Evolutionary conservation across 108 stramenopile species (phyloP), one percentile per base, ranked within the genome.

Genomic region (Discostella stelligeroides): DNA sequence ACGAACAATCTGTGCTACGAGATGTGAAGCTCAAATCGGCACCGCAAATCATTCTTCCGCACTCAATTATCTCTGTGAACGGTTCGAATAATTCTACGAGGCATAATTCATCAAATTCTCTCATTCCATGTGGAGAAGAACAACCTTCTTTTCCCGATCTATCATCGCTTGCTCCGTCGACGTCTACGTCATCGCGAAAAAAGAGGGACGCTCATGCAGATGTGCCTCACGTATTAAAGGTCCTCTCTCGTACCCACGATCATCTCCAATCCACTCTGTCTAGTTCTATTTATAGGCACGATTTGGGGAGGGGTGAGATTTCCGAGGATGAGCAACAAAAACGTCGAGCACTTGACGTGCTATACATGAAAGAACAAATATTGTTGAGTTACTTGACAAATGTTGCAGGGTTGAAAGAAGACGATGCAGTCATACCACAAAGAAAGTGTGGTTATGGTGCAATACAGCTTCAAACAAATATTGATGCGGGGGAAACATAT

Each of bases 1-100:
- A 93, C 66, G 92, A 93, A 70, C 67, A 75, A 38, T 63, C 73
- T 3, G 86, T 93, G 18, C 45, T 93, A 13, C 84, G 85, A 30
- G 63, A 86, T 39, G 89, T 84, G 0, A 80, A 78, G 27, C 69
- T 73, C 9, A 37, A 53, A 12, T 49, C 71, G 24, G 88, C 88
- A 12, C 92, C 92, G 7, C 61, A 60, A 15, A 73, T 93, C 30
- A 50, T 23, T 20, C 60, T 78, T 18, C 77, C 77, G n/a, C 40
- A 12, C 21, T 30, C 17, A 12, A 37, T 25, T 1, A 13, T 67
- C 49, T 27, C 55, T 10, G 55, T 27, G 13, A 21, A 43, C 18
- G 24, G 27, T 58, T 20, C n/a, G 0, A 15, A 18, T n/a, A 2
- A 38, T 14, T 13, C 45, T 27, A 37, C 53, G 25, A 54, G 8